A percentile compares a stretch with the other conserved stretches of the same genome.
Conservation (phyloP, 305 asterid species). For the Petunia hybrid region DNA sequence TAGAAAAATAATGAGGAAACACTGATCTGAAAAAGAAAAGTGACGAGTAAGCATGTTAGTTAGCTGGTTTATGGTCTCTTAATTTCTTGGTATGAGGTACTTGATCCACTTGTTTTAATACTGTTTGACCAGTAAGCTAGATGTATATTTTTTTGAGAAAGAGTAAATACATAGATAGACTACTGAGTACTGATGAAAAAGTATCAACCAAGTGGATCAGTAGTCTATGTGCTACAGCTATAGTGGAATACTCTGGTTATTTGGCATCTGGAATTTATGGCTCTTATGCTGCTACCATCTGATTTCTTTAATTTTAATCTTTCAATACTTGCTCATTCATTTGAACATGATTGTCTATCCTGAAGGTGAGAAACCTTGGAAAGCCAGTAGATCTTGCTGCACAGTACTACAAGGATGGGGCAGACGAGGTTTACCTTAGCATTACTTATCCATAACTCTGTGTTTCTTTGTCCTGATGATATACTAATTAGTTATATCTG, state of each 20-base stretch:
- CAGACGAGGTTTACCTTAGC: slow-evolving; percentile 80
- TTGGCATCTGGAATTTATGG: neutral
- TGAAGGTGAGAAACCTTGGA: slow-evolving; percentile 96
- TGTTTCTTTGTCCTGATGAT: slow-evolving; percentile 22
- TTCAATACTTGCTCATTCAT: neutral
- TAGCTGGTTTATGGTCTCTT: slow-evolving; percentile 15
- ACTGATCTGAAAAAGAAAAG: neutral
- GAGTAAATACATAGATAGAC: too few species aligned
- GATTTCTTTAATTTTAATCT: slow-evolving; percentile 1
- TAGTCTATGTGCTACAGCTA: neutral
- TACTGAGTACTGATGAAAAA: too few species aligned
- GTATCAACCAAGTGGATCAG: neutral
- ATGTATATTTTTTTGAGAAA: too few species aligned
- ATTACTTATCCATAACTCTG: slow-evolving; percentile 6
- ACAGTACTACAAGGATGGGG: slow-evolving; percentile 89
- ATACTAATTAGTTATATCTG: slow-evolving; percentile 16
- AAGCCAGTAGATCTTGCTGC: slow-evolving; percentile 97
- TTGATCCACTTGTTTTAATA: neutral
- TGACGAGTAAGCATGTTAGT: slow-evolving; percentile 7
- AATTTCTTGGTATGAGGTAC: neutral
- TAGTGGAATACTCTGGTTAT: neutral
- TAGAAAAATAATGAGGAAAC: neutral
- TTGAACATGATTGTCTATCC: slow-evolving; percentile 28
- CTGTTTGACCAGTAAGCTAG: too few species aligned
- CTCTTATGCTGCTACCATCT: neutral